Base-by-base conservation (phyloP, 805 yeast genomes). In the Hermanozyma aechmeae region DNA sequence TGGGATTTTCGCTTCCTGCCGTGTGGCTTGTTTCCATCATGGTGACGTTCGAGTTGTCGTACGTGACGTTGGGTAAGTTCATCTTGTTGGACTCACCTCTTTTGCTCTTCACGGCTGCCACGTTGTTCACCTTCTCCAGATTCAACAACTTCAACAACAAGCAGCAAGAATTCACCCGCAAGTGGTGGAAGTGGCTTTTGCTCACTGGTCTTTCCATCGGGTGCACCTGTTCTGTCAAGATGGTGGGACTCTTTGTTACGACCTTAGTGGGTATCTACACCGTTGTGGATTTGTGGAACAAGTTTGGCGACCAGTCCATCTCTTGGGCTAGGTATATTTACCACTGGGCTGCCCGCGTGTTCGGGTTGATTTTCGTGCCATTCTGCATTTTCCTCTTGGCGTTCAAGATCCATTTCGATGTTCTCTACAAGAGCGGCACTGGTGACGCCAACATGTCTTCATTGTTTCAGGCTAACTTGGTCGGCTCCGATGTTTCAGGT, bases 241-340 rank as follows among this genome's bases (percentile, higher is more conserved):
- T 87, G 95, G 97, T 92, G 34, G 99, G 99, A 45, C 68, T 89
- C 32, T 84, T 92, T 47, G 83, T 84, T 36, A 89, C 94, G 33
- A 56, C 85, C 12, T 61, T 86, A 38, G 86, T 92, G 32, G 99
- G 99, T 27, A 71, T 85, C 38, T 84, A 89, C 58, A 86, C 96
- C 14, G 65, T 83, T 23, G 79, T 75, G 30, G 96, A 92, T 46
- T 65, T 92, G 46, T 92, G 96, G 95, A 65, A 61, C 45, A 73
- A 73, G 52, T 72, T 85, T 45, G 94, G 87, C 39, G 89, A 82
- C 50, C 65, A 61, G 45, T 47, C 66, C 9, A 50, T 80, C 40
- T 43, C 69, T 4, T 62, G 68, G 65, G 51, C 47, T 19, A 61
- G 55, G 13, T 82, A 80, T 44, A 28, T 56, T 10, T 55, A 46